Evolutionary conservation across 2,329 filamentous ascomycete genomes (phyloP).

Genomic region (Fusarium secorum): DNA sequence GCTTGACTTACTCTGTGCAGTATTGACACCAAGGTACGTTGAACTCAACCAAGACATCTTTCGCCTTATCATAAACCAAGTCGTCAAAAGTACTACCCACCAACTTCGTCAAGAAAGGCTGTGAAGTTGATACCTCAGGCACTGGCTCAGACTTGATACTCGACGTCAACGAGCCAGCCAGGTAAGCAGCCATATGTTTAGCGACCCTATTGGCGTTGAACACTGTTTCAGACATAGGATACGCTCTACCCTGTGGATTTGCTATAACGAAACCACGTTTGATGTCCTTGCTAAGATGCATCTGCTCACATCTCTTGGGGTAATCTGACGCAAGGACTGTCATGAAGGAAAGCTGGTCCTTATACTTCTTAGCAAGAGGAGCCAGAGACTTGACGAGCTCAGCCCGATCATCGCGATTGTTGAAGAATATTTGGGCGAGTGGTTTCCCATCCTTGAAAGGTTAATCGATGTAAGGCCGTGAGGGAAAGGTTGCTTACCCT

Average conservation of each 20-base stretch:
- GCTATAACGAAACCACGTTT: not conserved
- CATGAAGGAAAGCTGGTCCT: not conserved
- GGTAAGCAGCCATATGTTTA: not conserved
- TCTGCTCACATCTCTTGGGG: not conserved
- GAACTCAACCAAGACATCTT: not conserved
- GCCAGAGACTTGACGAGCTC: not conserved
- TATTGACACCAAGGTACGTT: slow-evolving; percentile 1
- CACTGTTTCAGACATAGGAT: not conserved
- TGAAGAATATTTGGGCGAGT: not conserved
- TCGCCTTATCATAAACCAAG: not conserved
- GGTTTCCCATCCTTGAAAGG: not conserved
- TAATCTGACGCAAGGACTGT: not conserved
- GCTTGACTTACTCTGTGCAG: not conserved
- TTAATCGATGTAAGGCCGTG: rapidly evolving
- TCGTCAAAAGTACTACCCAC: not conserved
- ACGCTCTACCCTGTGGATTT: not conserved
- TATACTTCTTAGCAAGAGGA: not conserved
- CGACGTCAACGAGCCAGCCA: not conserved
- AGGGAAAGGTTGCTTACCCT: not conserved
- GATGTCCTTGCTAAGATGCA: not conserved
- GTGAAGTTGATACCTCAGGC: rapidly evolving
- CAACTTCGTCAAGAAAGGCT: not conserved
- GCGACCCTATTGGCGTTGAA: not conserved
- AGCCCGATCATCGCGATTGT: not conserved
- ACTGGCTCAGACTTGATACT: not conserved